Evolutionary conservation across 352 stramenopile species (phyloP), one percentile per base, ranked within the genome.

Genomic region (Phytophthora pinifolia): DNA sequence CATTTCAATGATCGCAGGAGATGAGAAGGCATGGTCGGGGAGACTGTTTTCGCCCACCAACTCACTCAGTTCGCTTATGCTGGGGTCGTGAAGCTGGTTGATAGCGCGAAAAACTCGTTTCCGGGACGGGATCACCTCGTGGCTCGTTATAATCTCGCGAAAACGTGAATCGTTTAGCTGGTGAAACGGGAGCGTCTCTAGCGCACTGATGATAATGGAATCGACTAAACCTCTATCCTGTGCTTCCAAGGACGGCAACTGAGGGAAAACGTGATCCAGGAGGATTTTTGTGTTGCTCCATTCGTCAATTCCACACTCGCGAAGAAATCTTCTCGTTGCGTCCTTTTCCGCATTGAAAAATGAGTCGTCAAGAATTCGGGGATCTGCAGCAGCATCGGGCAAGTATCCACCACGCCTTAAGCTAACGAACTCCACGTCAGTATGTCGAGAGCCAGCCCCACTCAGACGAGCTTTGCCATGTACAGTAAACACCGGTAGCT

Each of bases 1-100:
- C 47, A 86, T 79, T 4, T 76, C 65, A 44, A 90, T 59, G 12
- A 85, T 70, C 5, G 68, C 53, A 25, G 62, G 58, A 5, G 48
- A 70, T 13, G 76, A 81, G 45, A 92, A 86, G 2, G 59, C 56
- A 12, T 69, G 30, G 17, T 62, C 61, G n/a, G 83, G 80, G 10
- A 92, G 61, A 53, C 78, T 88, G 13, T 78, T 83, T 15, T 77
- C 70, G 13, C 83, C 83, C 10, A 92, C 78, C 20, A 92, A 43
- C 18, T 78, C 76, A 32, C 69, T 77, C 13, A 92, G 43, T 30
- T 89, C 80, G 10, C 69, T 74, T 33, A 78, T 82, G 49, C 64
- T 86, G 20, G 83, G 83, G 54, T 93, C 83, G 29, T 93, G 76
- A 6, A 93, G 55, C 43, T 93, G 73, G 3, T 56, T 65, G 14